Conservation (phyloP, 768 basidiomycete genomes). For the Mrakia gelida region DNA sequence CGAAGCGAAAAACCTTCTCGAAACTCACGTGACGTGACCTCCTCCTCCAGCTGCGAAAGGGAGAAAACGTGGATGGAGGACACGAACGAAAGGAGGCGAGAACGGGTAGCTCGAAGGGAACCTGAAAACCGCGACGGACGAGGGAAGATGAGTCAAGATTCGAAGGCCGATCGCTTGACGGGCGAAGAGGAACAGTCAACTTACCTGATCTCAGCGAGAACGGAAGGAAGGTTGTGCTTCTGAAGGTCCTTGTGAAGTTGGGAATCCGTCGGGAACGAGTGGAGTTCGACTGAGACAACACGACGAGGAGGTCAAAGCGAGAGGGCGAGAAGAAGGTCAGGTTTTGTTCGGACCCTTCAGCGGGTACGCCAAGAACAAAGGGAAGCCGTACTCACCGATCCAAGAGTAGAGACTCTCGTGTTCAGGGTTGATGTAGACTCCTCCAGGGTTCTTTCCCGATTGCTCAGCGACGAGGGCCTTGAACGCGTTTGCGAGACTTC, state of each 20-base stretch:
- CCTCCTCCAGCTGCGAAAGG: conserved; percentile 68
- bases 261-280: conserved; percentile 60
- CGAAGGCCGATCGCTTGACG: neutral
- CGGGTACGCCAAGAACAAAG: neutral
- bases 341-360: too few relatives aligned
- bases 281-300: conserved; percentile 49
- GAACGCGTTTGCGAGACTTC: neutral
- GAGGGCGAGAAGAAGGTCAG: neutral
- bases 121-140: neutral
- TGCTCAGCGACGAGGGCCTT: neutral
- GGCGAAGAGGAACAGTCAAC: neutral
- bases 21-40: conserved; percentile 55
- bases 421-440: conserved; percentile 69
- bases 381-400: conserved; percentile 44
- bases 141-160: neutral
- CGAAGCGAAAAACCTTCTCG: neutral
- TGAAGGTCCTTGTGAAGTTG: conserved; percentile 53
- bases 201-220: conserved; percentile 67
- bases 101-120: conserved; percentile 62
- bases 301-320: neutral
- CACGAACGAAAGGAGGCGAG: conserved; percentile 70
- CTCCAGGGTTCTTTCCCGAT: conserved; percentile 53
- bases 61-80: conserved; percentile 66
- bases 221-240: conserved; percentile 55
- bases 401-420: conserved; percentile 45